phyloP scores from a whole-genome alignment of 2,329 filamentous ascomycete species.

The Beauveria scarabaeidicola region DNA sequence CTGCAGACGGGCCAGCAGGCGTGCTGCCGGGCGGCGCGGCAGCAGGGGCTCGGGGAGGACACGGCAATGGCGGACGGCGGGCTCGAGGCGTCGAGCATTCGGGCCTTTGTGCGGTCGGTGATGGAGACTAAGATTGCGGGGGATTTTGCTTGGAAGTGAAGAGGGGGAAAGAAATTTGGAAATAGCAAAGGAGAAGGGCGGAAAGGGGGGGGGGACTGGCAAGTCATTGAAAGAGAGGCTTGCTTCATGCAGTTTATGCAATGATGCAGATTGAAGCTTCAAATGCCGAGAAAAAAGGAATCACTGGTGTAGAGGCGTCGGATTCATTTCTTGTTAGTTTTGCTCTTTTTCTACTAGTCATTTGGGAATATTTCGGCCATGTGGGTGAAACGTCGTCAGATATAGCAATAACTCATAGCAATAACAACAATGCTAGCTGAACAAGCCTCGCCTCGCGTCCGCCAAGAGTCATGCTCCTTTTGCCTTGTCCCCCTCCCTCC shows the following conservation, averaged over 20 bases:
- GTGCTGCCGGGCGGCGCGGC: slow-evolving; percentile 44
- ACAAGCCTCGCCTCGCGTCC: neutral
- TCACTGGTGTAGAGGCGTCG: slow-evolving; percentile 6
- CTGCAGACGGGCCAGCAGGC: slow-evolving; percentile 55
- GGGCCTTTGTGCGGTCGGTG: slow-evolving; percentile 52
- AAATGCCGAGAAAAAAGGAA: neutral
- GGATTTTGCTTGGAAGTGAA: slow-evolving; percentile 47
- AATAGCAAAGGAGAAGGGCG: neutral
- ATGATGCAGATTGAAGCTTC: neutral
- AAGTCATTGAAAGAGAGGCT: neutral
- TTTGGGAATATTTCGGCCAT: neutral
- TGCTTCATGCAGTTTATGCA: slow-evolving; percentile 2
- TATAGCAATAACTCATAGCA: neutral
- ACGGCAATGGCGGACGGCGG: slow-evolving; percentile 35
- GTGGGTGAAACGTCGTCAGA: slow-evolving; percentile 1
- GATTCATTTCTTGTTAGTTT: neutral
- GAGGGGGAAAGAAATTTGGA: slow-evolving; percentile 16
- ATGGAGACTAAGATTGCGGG: slow-evolving; percentile 46
- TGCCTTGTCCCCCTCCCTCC: no score
- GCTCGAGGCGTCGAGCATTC: slow-evolving; percentile 40
- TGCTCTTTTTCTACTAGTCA: neutral
- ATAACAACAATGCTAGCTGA: neutral
- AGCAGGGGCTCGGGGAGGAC: slow-evolving; percentile 29
- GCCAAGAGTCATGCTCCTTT: neutral
- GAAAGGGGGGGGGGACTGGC: neutral